Base-by-base conservation (phyloP, 805 yeast species). In the Saccharomycopsis sp. region DNA sequence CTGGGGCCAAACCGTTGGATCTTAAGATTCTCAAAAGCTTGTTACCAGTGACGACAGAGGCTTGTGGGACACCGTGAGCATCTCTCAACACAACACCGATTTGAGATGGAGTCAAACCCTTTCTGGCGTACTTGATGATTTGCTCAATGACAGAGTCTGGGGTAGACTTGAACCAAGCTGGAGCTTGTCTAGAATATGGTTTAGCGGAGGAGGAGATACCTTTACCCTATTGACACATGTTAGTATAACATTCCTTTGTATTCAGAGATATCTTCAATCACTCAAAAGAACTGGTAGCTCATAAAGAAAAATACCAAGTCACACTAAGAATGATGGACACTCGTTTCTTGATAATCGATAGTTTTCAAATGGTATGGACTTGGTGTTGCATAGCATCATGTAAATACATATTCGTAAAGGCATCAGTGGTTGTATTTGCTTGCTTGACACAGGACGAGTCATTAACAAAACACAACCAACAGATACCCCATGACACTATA, bases 1-100 rank as follows among this genome's bases (percentile, higher is more conserved):
- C 99, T 79, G 99, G 98, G 75, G 98, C 99, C 75, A 94, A 89
- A 87, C 99, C 99, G 85, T 91, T 91, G 66, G 98, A 88, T 82
- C 92, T 94, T 79, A 94, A 86, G 83, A 94, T 91, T 88, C 99
- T 91, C 79, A 94, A 87, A 74, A 94, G 87, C 89, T 94, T 94
- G 97, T 91, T 85, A 85, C 98, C 98, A 71, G 99, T 92, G 81
- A 90, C 90, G 74, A 92, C 85, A 83, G 87, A 90, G 71, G 97
- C 80, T 82, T 91, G 97, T 76, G 97, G 85, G 73, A 94, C 98
- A 82, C 99, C 99, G 84, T 94, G 98, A 72, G 98, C 94, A 82
- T 94, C 99, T 85, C 99, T 91, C 78, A 94, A 89, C 73, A 91
- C 80, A 75, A 94, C 99, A 89, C 99, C 99, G 67, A 94, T 94